Percentiles rank a stretch among this genome's conserved stretches.
Conservation (phyloP, 495 filamentous ascomycete genomes). For the Podospora comata region DNA sequence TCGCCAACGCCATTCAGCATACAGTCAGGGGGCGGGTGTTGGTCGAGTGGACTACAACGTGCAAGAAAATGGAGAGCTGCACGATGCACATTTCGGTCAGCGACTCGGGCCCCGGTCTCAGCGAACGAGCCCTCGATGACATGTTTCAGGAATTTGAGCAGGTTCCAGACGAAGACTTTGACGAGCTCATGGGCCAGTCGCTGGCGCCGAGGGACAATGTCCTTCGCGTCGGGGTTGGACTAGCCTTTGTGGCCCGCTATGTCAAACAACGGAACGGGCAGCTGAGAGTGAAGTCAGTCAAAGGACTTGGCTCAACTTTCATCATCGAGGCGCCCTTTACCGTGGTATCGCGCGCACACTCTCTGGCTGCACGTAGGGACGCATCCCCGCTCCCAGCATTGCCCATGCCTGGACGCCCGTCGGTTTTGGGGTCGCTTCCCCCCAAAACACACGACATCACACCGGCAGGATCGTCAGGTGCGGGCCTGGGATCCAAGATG, state of each 20-base stretch:
- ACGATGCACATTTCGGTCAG: constrained; percentile 64
- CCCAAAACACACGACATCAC: background rate
- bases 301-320: constrained; percentile 25
- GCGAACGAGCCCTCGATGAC: constrained; percentile 58
- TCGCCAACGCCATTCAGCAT: constrained; percentile 73
- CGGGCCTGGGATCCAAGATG: background rate
- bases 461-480: constrained; percentile 11
- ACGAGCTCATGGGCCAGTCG: constrained; percentile 32
- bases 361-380: constrained; percentile 23
- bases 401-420: constrained; percentile 21
- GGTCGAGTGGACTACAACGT: constrained; percentile 56
- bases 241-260: constrained; percentile 25
- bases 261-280: constrained; percentile 28
- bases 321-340: constrained; percentile 31
- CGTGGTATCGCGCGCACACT: constrained; percentile 22
- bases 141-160: constrained; percentile 80
- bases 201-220: constrained; percentile 11
- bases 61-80: constrained; percentile 35
- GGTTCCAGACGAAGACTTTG: constrained; percentile 59
- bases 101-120: constrained; percentile 73
- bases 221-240: constrained; percentile 25
- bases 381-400: constrained; percentile 23
- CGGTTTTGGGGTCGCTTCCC: background rate
- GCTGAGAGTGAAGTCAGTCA: constrained; percentile 21
- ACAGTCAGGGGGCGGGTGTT: constrained; percentile 60